Evolutionary conservation across 805 yeast species (phyloP).

Genomic region (Debaryomyces tyrocola): DNA sequence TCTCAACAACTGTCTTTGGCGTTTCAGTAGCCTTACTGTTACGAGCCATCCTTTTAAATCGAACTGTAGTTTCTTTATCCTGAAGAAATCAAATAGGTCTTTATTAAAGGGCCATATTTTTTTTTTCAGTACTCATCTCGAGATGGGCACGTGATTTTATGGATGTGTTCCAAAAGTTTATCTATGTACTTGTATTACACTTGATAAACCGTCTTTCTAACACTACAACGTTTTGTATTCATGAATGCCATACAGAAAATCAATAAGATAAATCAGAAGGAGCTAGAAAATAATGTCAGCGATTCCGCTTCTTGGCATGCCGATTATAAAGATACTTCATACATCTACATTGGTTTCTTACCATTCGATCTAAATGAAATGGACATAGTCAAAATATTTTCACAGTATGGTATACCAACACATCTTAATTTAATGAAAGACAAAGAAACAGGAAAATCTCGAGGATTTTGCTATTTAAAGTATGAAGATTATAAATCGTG

Average conservation of each 20-base stretch:
- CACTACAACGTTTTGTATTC: background rate
- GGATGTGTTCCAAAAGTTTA: background rate
- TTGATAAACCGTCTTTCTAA: background rate
- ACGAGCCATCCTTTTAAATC: constrained; percentile 3
- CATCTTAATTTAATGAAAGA: constrained; percentile 71
- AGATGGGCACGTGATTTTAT: constrained; percentile 1
- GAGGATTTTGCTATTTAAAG: constrained; percentile 79
- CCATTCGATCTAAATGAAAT: constrained; percentile 66
- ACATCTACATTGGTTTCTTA: constrained; percentile 73
- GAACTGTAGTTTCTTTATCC: background rate
- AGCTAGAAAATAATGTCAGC: constrained; percentile 59
- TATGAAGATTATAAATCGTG: constrained; percentile 82
- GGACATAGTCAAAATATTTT: constrained; percentile 75
- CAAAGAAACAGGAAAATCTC: constrained; percentile 42
- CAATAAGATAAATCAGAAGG: constrained; percentile 61
- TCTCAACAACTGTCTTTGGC: constrained; percentile 3
- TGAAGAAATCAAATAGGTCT: constrained; percentile 1
- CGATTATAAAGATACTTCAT: constrained; percentile 76
- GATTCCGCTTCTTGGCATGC: constrained; percentile 84
- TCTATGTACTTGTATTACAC: background rate
- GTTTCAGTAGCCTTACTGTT: constrained; percentile 2
- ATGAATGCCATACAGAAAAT: constrained; percentile 46
- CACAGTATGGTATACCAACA: constrained; percentile 87
- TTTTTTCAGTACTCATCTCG: constrained; percentile 6
- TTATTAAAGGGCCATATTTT: background rate